Conservation (phyloP, 345 rosid genomes). For the Heritiera fomes region DNA sequence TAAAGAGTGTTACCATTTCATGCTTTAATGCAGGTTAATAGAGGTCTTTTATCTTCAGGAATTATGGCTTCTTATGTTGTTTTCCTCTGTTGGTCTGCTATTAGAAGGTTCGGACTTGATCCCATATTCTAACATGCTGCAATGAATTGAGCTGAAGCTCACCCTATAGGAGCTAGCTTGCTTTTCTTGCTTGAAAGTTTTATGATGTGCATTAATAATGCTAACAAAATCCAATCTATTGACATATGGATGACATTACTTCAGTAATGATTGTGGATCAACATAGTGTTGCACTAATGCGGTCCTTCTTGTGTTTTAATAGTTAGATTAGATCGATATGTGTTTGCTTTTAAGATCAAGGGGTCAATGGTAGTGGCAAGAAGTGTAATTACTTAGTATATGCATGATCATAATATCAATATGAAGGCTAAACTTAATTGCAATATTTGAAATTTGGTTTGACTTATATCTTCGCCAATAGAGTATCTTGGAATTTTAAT, state of each 20-base stretch:
- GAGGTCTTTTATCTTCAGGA: conserved; percentile 77
- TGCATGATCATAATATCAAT: neutral
- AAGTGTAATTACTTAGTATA: neutral
- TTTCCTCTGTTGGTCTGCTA: conserved; percentile 92
- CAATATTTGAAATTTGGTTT: neutral
- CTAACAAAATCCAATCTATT: neutral
- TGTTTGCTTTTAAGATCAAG: neutral
- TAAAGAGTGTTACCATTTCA: neutral
- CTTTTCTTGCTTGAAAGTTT: neutral
- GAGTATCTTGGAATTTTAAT: neutral
- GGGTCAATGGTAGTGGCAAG: neutral
- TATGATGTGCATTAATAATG: neutral
- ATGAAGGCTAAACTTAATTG: neutral
- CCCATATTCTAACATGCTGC: neutral
- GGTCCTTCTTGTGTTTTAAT: neutral
- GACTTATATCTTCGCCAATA: neutral
- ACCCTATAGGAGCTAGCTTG: neutral
- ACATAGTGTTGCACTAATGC: neutral
- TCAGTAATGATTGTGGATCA: neutral
- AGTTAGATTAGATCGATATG: neutral
- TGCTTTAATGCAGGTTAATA: conserved; percentile 53
- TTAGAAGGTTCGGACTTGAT: conserved; percentile 65
- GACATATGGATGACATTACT: neutral
- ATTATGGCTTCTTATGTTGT: conserved; percentile 89
- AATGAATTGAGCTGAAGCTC: neutral